phyloP scores from a whole-genome alignment of 176 grass and related monocot genomes.

The Zoysia japonica region DNA sequence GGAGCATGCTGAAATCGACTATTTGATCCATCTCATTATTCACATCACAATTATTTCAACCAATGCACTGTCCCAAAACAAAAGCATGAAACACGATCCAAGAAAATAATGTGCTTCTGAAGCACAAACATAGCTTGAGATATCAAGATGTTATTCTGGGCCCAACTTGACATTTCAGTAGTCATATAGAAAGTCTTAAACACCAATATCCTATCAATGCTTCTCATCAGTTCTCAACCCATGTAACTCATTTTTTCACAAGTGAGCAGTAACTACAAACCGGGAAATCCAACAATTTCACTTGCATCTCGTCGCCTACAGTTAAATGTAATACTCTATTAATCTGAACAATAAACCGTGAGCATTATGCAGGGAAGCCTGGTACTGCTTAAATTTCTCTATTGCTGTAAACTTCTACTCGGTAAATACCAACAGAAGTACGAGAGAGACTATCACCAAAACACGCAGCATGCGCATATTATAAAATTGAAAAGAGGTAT shows the following conservation, averaged over 20 bases:
- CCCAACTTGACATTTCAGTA: slow-evolving; percentile 12
- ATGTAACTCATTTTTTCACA: too few species aligned
- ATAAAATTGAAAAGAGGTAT: neutral
- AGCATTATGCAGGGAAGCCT: neutral
- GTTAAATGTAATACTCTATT: too few species aligned
- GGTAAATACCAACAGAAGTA: too few species aligned
- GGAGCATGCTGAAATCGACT: neutral
- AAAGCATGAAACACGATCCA: neutral
- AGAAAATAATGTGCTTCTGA: neutral
- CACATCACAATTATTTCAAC: neutral
- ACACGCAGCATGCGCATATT: too few species aligned
- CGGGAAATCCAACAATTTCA: too few species aligned
- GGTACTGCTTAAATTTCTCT: neutral
- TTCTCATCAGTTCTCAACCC: too few species aligned
- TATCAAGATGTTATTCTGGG: neutral
- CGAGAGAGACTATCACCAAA: too few species aligned
- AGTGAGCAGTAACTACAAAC: too few species aligned
- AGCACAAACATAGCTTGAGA: neutral
- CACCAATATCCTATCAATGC: too few species aligned
- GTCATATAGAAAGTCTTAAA: neutral
- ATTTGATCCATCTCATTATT: neutral
- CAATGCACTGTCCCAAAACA: neutral
- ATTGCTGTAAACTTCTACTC: neutral
- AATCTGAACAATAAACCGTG: too few species aligned
- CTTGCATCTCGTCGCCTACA: neutral